Base-by-base conservation (phyloP, 2,329 filamentous ascomycete species). In the Thielaviopsis populi region DNA sequence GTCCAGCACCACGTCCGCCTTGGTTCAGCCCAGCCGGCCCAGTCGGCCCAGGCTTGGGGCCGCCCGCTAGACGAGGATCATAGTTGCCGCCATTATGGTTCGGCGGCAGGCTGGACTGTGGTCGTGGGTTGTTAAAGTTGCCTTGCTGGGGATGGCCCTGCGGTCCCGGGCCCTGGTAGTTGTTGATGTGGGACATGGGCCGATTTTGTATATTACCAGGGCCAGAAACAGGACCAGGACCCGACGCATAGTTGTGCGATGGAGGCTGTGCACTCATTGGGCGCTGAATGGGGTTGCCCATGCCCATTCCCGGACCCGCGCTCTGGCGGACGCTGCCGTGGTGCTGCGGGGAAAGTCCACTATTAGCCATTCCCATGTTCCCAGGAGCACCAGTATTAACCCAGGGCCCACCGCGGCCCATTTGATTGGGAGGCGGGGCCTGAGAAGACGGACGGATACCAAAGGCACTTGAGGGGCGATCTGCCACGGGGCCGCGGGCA, bases 401-500 rank as follows among this genome's bases (percentile, higher is more conserved):
- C 27, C 64, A 61, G 59, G 64, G 56, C 22, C 64, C 64, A 30
- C 64, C 64, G 37, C 64, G 64, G 17, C 64, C 64, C 64, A 65
- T 65, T 22, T 65, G 64, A 37, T 54, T 61, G 15, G 53, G 58
- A 40, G 59, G 42, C 15, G 22, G 54, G 11, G n/a, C 53, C 40
- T 63, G 33, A 43, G 64, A 53, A 68, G 70, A 77, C 70, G 74
- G 80, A 68, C 78, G 80, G 69, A 79, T 82, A 43, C 80, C 79
- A 69, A 83, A 83, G 0, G 80, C 76, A 68, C 79, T 78, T 62
- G 74, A 73, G 1, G 80, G 77, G 2, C 78, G 77, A 66, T 80
- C 78, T 2, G 79, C 76, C 33, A 73, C 73, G 0, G 77, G 77
- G 2, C 77, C 78, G 5, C 80, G 79, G 3, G 80, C 71, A 46